Conservation (phyloP, 805 yeast genomes). For the Wickerhamomyces silvicola region DNA sequence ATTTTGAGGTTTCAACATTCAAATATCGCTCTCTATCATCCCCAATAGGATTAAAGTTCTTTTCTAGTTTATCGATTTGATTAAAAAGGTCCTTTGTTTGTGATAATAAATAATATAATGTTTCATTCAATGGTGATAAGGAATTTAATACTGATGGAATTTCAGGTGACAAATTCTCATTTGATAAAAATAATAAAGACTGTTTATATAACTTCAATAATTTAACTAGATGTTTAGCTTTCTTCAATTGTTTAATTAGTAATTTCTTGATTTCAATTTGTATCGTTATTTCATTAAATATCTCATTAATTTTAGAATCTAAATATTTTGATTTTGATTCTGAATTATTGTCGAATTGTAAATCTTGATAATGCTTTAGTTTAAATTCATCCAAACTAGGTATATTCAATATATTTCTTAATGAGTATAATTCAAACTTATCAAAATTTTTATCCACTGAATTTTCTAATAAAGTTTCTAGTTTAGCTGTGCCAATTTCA, state of each 20-base stretch:
- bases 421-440: conserved; percentile 73
- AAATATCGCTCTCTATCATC: conserved; percentile 34
- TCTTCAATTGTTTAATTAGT: conserved; percentile 32
- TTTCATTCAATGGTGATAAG: conserved; percentile 41
- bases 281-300: conserved; percentile 33
- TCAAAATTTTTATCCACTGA: conserved; percentile 80
- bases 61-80: conserved; percentile 8
- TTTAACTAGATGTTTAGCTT: conserved; percentile 30
- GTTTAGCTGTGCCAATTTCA: conserved; percentile 69
- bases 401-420: conserved; percentile 67
- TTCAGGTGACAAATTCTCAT: conserved; percentile 8
- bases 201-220: conserved; percentile 28
- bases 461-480: conserved; percentile 70
- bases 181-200: conserved; percentile 24
- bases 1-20: conserved; percentile 30
- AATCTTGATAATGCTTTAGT: conserved; percentile 59
- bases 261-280: conserved; percentile 39
- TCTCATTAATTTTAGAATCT: conserved; percentile 26
- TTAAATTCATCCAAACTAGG: conserved; percentile 70
- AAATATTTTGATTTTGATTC: conserved; percentile 16
- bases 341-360: conserved; percentile 24
- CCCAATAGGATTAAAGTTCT: conserved; percentile 19
- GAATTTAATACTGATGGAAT: conserved; percentile 22
- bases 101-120: conserved; percentile 36
- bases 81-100: conserved; percentile 31